Base-by-base conservation (phyloP, 2,329 filamentous ascomycete species). In the Aspergillus hortae region DNA sequence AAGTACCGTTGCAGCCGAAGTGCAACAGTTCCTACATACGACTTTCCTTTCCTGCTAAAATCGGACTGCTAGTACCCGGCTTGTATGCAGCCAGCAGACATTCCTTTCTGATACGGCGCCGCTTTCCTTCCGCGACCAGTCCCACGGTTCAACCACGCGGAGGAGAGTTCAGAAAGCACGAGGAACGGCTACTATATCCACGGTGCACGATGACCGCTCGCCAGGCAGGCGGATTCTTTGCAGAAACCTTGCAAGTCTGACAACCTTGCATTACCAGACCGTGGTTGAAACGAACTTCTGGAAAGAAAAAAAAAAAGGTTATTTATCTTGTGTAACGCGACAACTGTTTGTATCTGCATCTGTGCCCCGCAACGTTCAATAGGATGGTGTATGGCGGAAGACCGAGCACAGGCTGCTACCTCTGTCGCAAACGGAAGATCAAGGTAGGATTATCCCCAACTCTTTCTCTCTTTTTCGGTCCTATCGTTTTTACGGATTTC, bases 331-430 rank as follows among this genome's bases (percentile, higher is more conserved):
- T 42, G 4, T 2, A 6, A 45, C 15, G 5, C 12, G 4, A 6
- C 36, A 6, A 12, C 3, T 27, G 6, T n/a, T 12, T 50, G 27
- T n/a, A 11, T 35, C 14, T 27, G 23, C 15, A n/a, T n/a, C 6
- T 27, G 19, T 36, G 27, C 15, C 12, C 32, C 14, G n/a, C 14
- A 35, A 19, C 48, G 27, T 42, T 42, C 11, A n/a, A 36, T 47
- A 62, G 32, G 42, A 74, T 74, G 72, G 72, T 74, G 44, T 74
- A 74, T 63, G 67, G 65, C 42, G 69, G 69, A 11, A 71, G 67
- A 49, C 68, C 68, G 41, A 72, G 69, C 57, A 70, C 67, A 35
- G 69, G 69, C 59, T 72, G 69, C 63, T 61, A 69, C 60, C 55
- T 71, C 49, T 72, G 69, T 61, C 69, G 68, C 53, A 70, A 66